Conservation (phyloP, 305 asterid genomes). For the Rubia tinctorum region DNA sequence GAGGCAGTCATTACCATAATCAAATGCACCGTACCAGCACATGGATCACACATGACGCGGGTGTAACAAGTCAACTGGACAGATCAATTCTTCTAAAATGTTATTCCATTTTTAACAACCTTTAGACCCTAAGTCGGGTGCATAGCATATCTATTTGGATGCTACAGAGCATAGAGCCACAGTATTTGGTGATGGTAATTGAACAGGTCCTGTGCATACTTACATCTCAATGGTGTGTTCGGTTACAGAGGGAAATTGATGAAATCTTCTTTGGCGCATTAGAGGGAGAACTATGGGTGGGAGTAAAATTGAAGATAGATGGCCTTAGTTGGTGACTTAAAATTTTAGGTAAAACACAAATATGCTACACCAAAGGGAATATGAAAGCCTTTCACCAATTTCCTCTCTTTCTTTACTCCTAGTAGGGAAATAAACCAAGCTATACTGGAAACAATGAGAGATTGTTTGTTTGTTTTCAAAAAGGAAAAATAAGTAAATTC, state of each 20-base stretch:
- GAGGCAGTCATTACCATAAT: neutral
- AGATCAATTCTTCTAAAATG: neutral
- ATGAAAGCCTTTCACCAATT: neutral
- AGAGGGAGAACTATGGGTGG: neutral
- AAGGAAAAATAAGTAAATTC: neutral
- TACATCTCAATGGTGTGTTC: neutral
- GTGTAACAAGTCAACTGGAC: neutral
- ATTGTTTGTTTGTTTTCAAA: neutral
- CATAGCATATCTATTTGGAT: neutral
- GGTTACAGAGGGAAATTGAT: neutral
- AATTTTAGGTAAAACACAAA: neutral
- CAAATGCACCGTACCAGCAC: neutral
- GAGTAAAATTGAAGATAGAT: conserved; percentile 2
- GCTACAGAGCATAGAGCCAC: conserved; percentile 1
- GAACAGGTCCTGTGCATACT: neutral
- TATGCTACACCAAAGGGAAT: neutral
- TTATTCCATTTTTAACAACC: neutral
- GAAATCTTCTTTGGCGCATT: neutral
- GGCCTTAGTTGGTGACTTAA: neutral
- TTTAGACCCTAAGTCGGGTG: neutral
- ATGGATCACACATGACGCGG: neutral
- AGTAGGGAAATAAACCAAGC: neutral
- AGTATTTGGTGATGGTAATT: neutral
- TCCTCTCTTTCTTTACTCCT: neutral
- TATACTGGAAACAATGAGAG: neutral